phyloP scores from a whole-genome alignment of 73 alveolate species.

The Urostyla sp. region DNA sequence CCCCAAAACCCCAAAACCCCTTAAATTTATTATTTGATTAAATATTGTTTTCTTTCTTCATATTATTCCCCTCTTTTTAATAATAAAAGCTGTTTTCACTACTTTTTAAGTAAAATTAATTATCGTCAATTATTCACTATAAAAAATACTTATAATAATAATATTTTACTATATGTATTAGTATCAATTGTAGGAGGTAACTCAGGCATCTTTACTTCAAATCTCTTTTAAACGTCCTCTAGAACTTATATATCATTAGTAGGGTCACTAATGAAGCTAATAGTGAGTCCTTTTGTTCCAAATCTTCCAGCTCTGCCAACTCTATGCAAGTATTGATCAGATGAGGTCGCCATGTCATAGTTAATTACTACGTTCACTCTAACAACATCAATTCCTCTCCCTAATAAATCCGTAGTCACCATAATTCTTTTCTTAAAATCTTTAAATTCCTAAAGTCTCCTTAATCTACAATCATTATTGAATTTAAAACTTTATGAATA shows the following conservation, averaged over 20 bases:
- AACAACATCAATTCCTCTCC: constrained; percentile 98
- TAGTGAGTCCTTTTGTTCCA: constrained; percentile 87
- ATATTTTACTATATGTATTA: too few relatives aligned
- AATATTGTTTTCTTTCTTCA: constrained; percentile 75
- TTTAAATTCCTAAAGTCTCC: constrained; percentile 84
- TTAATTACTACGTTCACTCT: constrained; percentile 86
- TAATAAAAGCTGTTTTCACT: too few relatives aligned
- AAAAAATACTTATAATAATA: too few relatives aligned
- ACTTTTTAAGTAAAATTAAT: too few relatives aligned
- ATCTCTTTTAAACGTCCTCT: constrained; percentile 72
- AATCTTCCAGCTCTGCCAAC: constrained; percentile 94
- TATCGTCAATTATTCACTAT: too few relatives aligned
- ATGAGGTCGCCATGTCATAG: constrained; percentile 84
- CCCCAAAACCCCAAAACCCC: constrained; percentile 78
- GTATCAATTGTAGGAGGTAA: constrained; percentile 76
- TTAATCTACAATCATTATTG: constrained; percentile 66
- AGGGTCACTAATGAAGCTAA: constrained; percentile 62
- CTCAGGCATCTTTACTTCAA: constrained; percentile 75
- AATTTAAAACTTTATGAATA: background rate
- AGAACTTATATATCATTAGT: constrained; percentile 66
- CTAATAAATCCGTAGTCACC: constrained; percentile 97
- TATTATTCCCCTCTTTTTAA: too few relatives aligned
- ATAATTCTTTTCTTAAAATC: constrained; percentile 92
- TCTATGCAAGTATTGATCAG: constrained; percentile 86
- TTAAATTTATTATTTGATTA: background rate